phyloP scores from a whole-genome alignment of 2,329 filamentous ascomycete genomes.

The Aspergillus piperis region DNA sequence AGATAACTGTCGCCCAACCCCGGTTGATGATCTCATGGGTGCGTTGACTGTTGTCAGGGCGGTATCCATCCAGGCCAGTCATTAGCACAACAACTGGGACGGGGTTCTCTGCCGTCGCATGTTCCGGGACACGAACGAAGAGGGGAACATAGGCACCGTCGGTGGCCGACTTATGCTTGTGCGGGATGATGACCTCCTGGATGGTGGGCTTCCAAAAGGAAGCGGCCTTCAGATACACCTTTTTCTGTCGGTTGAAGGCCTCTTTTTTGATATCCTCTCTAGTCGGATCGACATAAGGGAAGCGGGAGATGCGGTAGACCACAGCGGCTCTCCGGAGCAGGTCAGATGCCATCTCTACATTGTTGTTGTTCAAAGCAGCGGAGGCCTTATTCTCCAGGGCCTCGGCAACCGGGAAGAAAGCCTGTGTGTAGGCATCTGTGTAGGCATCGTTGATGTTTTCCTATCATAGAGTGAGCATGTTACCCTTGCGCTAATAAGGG shows the following conservation, averaged over 20 bases:
- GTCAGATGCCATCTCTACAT: slow-evolving; percentile 58
- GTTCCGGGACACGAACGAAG: slow-evolving; percentile 63
- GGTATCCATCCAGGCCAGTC: slow-evolving; percentile 61
- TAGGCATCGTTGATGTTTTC: slow-evolving; percentile 66
- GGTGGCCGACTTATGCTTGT: slow-evolving; percentile 50
- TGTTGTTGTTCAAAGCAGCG: slow-evolving; percentile 50
- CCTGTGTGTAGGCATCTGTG: slow-evolving; percentile 63
- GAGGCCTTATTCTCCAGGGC: slow-evolving; percentile 57
- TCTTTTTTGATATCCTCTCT: slow-evolving; percentile 53
- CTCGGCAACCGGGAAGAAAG: slow-evolving; percentile 64
- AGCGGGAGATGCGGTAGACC: slow-evolving; percentile 72
- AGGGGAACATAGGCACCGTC: slow-evolving; percentile 63
- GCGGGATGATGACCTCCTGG: slow-evolving; percentile 62
- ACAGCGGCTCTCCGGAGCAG: slow-evolving; percentile 71
- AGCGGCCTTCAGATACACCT: slow-evolving; percentile 61
- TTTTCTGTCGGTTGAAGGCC: slow-evolving; percentile 68
- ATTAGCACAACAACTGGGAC: slow-evolving; percentile 58
- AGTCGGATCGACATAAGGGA: slow-evolving; percentile 53
- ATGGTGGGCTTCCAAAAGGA: slow-evolving; percentile 60
- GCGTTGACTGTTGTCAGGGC: slow-evolving; percentile 55
- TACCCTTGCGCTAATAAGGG: neutral
- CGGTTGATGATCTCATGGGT: slow-evolving; percentile 63
- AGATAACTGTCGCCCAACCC: slow-evolving; percentile 64
- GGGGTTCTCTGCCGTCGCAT: slow-evolving; percentile 44
- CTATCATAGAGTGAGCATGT: slow-evolving; percentile 25